Percentiles rank a stretch among this genome's conserved stretches.
These are phyloP conservation scores for Rozella allomycis DNA, from an alignment of 371 early-diverging fungal species.

Conservation along the genomic window DNA sequence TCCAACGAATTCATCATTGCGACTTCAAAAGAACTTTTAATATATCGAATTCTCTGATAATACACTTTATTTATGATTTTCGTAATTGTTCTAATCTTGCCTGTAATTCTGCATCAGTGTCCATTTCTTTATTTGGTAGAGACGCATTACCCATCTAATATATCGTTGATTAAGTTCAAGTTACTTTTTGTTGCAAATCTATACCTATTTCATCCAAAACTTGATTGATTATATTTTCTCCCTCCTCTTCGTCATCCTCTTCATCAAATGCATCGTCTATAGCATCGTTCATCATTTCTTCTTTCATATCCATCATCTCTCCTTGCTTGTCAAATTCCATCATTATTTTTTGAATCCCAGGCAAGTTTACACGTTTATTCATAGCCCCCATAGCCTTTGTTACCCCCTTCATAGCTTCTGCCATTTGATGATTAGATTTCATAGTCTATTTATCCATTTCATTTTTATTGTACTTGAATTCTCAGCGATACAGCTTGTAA, in stretches of 20 bases:
- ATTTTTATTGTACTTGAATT: conserved; percentile 58
- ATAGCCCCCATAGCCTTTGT: conserved; percentile 84
- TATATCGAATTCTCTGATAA: too few species aligned
- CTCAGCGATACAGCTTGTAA: conserved; percentile 74
- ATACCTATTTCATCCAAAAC: conserved; percentile 90
- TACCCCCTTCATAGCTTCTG: conserved; percentile 83
- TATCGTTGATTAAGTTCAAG: too few species aligned
- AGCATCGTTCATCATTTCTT: conserved; percentile 90
- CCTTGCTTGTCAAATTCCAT: conserved; percentile 87
- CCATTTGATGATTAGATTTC: conserved; percentile 81
- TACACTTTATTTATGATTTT: too few species aligned
- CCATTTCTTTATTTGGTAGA: too few species aligned
- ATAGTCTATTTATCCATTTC: conserved; percentile 39
- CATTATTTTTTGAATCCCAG: conserved; percentile 79
- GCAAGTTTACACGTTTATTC: conserved; percentile 81
- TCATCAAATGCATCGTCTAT: conserved; percentile 88
- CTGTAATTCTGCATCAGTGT: too few species aligned
- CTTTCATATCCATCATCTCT: conserved; percentile 94
- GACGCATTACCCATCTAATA: too few species aligned
- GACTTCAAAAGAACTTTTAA: too few species aligned
- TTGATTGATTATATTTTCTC: conserved; percentile 63
- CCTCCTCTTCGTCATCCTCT: conserved; percentile 49
- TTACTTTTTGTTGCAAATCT: conserved; percentile 14
- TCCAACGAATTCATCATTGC: too few species aligned
- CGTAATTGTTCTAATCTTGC: too few species aligned